Conservation (phyloP, 2,329 filamentous ascomycete species). For the Sclerotinia borealis region DNA sequence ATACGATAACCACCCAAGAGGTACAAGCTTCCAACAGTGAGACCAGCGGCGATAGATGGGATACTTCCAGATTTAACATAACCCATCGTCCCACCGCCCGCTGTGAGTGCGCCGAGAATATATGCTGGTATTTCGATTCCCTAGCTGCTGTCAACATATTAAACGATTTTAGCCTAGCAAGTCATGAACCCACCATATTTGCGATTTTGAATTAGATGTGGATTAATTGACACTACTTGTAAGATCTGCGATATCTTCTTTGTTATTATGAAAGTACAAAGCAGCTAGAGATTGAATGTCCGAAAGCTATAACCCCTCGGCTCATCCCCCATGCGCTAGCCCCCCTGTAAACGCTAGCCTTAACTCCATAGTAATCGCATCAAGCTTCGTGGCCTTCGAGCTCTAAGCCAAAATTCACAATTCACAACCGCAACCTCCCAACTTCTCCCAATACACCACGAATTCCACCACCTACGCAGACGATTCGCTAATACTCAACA, state of each 20-base stretch:
- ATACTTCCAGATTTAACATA: constrained; percentile 80
- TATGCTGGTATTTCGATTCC: constrained; percentile 60
- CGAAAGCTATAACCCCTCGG: constrained; percentile 11
- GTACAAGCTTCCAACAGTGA: constrained; percentile 72
- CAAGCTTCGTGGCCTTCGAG: constrained; percentile 16
- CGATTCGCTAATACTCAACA: constrained; percentile 13
- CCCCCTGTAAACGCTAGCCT: constrained; percentile 4
- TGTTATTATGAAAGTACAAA: neutral
- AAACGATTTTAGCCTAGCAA: neutral
- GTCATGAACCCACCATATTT: constrained; percentile 23
- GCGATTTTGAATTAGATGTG: constrained; percentile 4
- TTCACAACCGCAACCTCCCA: constrained; percentile 9
- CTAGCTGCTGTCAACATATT: constrained; percentile 17
- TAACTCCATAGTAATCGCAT: constrained; percentile 8
- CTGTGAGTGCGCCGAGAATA: constrained; percentile 74
- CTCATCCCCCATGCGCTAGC: neutral
- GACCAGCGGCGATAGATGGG: constrained; percentile 78
- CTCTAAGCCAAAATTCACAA: neutral
- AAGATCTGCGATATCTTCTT: neutral
- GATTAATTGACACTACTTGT: neutral
- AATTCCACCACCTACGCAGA: neutral
- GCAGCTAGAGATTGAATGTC: neutral
- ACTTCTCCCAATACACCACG: constrained; percentile 3
- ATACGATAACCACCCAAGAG: constrained; percentile 77
- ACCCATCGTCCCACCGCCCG: constrained; percentile 79